These are phyloP conservation scores for Chlamydomonas sphaeroides DNA, from an alignment of 139 green algal species.

Conservation along the genomic window DNA sequence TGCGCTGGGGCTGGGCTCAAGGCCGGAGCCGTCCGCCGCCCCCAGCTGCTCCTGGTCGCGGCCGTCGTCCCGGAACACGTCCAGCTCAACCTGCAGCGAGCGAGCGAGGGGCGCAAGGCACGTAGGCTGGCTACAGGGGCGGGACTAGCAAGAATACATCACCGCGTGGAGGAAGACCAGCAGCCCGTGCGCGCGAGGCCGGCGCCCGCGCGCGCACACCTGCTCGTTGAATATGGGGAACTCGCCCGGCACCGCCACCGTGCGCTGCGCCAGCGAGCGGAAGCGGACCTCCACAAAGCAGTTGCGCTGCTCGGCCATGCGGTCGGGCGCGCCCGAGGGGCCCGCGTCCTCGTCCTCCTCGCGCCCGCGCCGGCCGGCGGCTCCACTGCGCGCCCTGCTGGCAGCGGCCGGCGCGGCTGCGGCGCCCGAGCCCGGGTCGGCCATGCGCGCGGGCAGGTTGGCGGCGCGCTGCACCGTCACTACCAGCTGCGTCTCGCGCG, in stretches of 20 bases:
- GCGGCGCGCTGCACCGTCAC: conserved; percentile 64
- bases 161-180: no score
- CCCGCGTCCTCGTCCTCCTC: not conserved
- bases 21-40: conserved; percentile 18
- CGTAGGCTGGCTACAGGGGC: not conserved
- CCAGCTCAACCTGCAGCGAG: conserved; percentile 22
- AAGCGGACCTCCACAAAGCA: conserved; percentile 65
- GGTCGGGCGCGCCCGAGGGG: not conserved
- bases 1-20: conserved; percentile 43
- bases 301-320: conserved; percentile 15
- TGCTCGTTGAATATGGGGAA: conserved; percentile 70
- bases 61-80: conserved; percentile 35
- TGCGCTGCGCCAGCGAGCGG: conserved; percentile 40
- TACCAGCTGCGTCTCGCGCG: conserved; percentile 58
- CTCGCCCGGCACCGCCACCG: conserved; percentile 48
- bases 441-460: conserved; percentile 55
- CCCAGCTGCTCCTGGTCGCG: conserved; percentile 1
- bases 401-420: no score
- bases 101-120: not conserved
- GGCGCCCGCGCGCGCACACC: no score
- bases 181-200: no score
- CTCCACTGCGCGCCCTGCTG: not conserved
- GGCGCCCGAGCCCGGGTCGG: not conserved
- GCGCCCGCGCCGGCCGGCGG: not conserved
- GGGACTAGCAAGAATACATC: no score